Evolutionary conservation across 495 filamentous ascomycete genomes (phyloP), one percentile per base, ranked within the genome.

Genomic region (Penicillium verhagenii): DNA sequence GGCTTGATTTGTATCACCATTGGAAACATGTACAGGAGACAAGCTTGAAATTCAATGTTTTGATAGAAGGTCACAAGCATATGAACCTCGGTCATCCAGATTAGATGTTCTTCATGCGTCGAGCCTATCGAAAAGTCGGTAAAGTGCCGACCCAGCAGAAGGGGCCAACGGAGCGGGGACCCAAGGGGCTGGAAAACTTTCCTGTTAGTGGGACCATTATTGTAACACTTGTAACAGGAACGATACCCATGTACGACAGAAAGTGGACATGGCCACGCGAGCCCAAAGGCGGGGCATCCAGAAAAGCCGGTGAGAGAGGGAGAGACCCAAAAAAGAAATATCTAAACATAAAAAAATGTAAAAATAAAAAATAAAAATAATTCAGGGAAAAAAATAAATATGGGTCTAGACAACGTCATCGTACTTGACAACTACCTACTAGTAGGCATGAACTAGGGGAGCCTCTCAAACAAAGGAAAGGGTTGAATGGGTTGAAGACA

Each of bases 221-320:
- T 58, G 52, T 59, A 52, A 42, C 53, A 53, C 47, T 40, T 44
- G 52, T 55, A 55, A 60, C 39, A 39, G 50, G 40, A 42, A 51
- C 58, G 47, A 54, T 65, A 57, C 43, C 19, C 50, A 61, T 61
- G 46, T 58, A 56, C 52, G 53, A 64, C 63, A 60, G 60, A 58
- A 47, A 54, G 50, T 49, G 38, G 44, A 56, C 42, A 54, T 45
- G 59, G 51, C 64, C 64, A 64, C 64, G 64, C 58, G 64, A 62
- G 50, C 51, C 50, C 21, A 52, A 50, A 49, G 56, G 59, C 47
- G 56, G 61, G 59, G 44, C 44, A 48, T 47, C 33, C 6, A 38
- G 47, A 63, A 65, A 68, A 61, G 55, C 59, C 65, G 62, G 65
- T 68, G 65, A 65, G 61, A 63, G 37, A 52, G 65, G 65, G 65